Conservation (phyloP, 1,284 basidiomycete species). For the Malassezia equina region DNA sequence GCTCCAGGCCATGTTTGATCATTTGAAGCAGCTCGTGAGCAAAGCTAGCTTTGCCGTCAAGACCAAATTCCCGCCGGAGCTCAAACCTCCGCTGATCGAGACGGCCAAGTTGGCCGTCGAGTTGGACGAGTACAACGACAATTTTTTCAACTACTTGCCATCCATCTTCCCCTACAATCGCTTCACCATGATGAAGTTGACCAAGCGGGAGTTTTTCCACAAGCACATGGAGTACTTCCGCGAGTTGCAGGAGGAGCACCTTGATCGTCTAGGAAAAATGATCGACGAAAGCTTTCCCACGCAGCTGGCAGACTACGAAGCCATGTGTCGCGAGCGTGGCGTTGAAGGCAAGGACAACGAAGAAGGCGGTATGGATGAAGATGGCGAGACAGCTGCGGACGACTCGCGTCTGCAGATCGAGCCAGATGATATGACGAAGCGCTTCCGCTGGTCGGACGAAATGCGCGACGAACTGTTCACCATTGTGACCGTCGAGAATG, state of each 20-base stretch:
- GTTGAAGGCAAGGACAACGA: constrained; percentile 7
- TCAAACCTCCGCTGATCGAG: constrained; percentile 64
- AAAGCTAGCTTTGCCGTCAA: constrained; percentile 51
- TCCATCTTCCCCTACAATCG: constrained; percentile 81
- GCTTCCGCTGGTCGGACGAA: constrained; percentile 41
- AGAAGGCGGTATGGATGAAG: background rate
- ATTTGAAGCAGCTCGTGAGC: constrained; percentile 57
- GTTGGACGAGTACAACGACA: constrained; percentile 76
- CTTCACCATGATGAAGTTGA: constrained; percentile 53
- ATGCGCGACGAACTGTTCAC: constrained; percentile 40
- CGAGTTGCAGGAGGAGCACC: constrained; percentile 35
- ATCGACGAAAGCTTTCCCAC: constrained; percentile 27
- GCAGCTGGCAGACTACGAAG: constrained; percentile 33
- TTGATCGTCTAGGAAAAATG: constrained; percentile 26
- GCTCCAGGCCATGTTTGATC: constrained; percentile 58
- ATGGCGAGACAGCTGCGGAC: background rate
- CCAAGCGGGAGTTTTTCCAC: constrained; percentile 42
- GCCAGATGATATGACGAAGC: constrained; percentile 26
- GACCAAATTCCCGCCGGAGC: constrained; percentile 72
- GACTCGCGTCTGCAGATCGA: background rate
- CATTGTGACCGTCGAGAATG: constrained; percentile 41
- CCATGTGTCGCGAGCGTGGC: constrained; percentile 17
- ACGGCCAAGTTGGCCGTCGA: constrained; percentile 69
- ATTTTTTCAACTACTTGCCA: constrained; percentile 81
- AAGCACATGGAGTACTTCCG: constrained; percentile 35